Conservation (phyloP, 2,329 filamentous ascomycete species). For the Fusarium nematophilum region DNA sequence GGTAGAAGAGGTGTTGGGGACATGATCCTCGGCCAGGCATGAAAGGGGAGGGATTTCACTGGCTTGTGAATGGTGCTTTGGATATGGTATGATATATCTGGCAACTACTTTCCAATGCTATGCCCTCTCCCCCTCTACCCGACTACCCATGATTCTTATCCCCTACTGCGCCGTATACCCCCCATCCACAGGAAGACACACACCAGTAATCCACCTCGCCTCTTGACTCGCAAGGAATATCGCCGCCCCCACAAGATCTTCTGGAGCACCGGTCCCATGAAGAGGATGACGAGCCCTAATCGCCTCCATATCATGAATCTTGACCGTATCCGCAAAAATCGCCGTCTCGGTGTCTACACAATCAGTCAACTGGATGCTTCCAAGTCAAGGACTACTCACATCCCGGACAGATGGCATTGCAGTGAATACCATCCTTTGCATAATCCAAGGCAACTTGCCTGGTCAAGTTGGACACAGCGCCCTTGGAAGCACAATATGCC, state of each 20-base stretch:
- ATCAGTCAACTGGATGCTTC: neutral
- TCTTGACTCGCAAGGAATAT: conserved; percentile 53
- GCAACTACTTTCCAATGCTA: too few relatives aligned
- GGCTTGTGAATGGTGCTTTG: too few relatives aligned
- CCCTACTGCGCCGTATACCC: conserved; percentile 51
- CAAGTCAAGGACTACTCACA: conserved; percentile 40
- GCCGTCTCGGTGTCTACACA: conserved; percentile 41
- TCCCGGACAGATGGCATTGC: conserved; percentile 66
- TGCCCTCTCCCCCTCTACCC: too few relatives aligned
- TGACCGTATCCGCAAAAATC: conserved; percentile 41
- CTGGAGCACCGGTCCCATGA: conserved; percentile 42
- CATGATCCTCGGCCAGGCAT: too few relatives aligned
- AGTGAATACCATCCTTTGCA: conserved; percentile 59
- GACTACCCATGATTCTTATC: too few relatives aligned
- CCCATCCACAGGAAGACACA: conserved; percentile 53
- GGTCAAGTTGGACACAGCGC: conserved; percentile 62
- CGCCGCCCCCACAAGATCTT: conserved; percentile 48
- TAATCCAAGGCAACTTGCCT: conserved; percentile 62
- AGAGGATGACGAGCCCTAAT: conserved; percentile 41
- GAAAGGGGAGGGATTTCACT: too few relatives aligned
- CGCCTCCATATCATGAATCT: conserved; percentile 17
- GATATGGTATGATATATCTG: too few relatives aligned
- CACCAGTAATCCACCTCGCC: conserved; percentile 56
- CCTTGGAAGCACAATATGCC: conserved; percentile 61
- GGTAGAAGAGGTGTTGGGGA: too few relatives aligned